A percentile compares a stretch with the other conserved stretches of the same genome.
These are phyloP conservation scores for Hanseniaspora nectarophila DNA, from an alignment of 805 yeast genomes.

Conservation along the genomic window DNA sequence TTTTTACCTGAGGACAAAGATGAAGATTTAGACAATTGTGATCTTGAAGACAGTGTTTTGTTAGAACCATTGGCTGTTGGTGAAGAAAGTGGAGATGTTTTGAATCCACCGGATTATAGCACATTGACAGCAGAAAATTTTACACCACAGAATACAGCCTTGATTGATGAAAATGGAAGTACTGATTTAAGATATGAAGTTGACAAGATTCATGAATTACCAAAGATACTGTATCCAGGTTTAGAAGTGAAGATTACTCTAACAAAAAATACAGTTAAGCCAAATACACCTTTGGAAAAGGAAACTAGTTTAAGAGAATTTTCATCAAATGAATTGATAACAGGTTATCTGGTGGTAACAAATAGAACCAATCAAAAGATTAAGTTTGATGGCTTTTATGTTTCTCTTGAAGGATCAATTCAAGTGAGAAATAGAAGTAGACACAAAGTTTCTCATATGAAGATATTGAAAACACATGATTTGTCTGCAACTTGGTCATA, in stretches of 20 bases:
- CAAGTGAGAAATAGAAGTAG: constrained; percentile 21
- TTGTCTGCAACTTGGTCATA: constrained; percentile 41
- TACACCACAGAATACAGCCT: not conserved
- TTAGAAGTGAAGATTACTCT: constrained; percentile 21
- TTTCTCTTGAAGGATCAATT: constrained; percentile 44
- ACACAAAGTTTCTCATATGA: constrained; percentile 23
- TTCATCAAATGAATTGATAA: constrained; percentile 43
- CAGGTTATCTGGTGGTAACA: constrained; percentile 39
- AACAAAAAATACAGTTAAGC: constrained; percentile 20
- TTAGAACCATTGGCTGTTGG: not conserved
- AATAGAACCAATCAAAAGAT: constrained; percentile 34
- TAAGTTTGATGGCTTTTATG: constrained; percentile 47
- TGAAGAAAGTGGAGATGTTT: not conserved
- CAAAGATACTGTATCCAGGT: constrained; percentile 18
- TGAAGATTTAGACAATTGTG: constrained; percentile 16
- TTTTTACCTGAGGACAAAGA: constrained; percentile 22
- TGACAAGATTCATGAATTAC: constrained; percentile 22
- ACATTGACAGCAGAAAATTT: not conserved
- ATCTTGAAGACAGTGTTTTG: constrained; percentile 8
- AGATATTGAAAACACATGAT: constrained; percentile 40
- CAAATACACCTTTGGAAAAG: constrained; percentile 20
- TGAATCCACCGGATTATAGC: constrained; percentile 8
- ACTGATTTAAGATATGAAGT: constrained; percentile 9
- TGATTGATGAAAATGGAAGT: not conserved
- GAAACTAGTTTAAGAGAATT: constrained; percentile 36